Percentiles rank a stretch among this genome's conserved stretches.
Conservation (phyloP, 306 rosid genomes). For the Rosa chinensis region DNA sequence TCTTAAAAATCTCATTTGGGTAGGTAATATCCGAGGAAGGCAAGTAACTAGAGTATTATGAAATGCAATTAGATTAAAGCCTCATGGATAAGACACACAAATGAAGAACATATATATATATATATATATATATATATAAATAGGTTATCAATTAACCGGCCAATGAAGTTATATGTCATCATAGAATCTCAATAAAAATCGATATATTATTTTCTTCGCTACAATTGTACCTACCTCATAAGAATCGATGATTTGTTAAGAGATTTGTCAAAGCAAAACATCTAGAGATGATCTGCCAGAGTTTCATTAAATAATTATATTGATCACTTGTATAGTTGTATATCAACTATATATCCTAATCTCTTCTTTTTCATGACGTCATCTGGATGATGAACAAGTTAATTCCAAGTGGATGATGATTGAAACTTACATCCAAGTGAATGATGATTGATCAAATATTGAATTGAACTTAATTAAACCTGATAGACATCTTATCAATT, state of each 20-base stretch:
- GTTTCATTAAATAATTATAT: not conserved
- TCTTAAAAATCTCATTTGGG: not conserved
- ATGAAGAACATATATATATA: not conserved
- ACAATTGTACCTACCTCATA: too few relatives aligned
- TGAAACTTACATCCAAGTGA: not conserved
- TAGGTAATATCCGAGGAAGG: constrained; percentile 6
- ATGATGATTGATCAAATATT: not conserved
- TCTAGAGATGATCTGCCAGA: not conserved
- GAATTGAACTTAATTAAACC: not conserved
- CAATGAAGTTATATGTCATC: not conserved
- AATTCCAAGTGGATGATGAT: not conserved
- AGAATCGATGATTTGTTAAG: not conserved
- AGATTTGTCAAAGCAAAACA: constrained; percentile 14
- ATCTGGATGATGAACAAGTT: not conserved
- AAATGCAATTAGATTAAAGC: not conserved
- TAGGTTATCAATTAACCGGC: too few relatives aligned
- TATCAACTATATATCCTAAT: not conserved
- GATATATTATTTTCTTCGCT: too few relatives aligned
- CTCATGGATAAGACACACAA: not conserved
- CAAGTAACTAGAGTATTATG: not conserved
- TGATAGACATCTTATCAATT: not conserved
- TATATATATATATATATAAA: not conserved
- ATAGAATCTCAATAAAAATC: not conserved
- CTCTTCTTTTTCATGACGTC: not conserved
- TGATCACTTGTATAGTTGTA: too few relatives aligned